Conservation (phyloP, 192 early-diverging fungal genomes). For the Backusella liffmaniae region DNA sequence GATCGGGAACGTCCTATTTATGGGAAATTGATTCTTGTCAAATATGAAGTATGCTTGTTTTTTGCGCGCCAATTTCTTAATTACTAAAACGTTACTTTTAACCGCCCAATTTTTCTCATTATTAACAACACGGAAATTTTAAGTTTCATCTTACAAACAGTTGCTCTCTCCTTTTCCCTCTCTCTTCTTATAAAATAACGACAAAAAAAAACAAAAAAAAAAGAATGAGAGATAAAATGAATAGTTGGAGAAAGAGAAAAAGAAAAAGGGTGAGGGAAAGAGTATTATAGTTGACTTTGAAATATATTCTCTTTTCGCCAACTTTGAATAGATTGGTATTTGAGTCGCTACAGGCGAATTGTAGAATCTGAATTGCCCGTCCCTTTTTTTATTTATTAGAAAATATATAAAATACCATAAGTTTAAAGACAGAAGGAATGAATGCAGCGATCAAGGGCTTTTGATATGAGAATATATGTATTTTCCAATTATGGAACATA, state of each 20-base stretch:
- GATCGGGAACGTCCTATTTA: conserved; percentile 4
- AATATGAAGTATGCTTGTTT: conserved; percentile 3
- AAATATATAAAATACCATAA: background rate
- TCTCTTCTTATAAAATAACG: background rate
- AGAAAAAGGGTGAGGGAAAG: background rate
- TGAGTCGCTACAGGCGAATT: background rate
- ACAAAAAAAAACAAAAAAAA: background rate
- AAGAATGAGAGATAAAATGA: background rate
- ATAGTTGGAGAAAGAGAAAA: background rate
- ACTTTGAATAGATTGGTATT: background rate
- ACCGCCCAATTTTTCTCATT: background rate
- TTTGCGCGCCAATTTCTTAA: conserved; percentile 1
- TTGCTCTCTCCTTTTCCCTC: background rate
- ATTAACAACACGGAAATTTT: background rate
- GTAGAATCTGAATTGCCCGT: background rate
- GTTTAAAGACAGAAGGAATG: too few relatives aligned
- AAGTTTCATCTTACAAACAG: background rate
- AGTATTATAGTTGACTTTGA: background rate
- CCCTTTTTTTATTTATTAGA: background rate
- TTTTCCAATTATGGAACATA: background rate
- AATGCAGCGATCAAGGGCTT: background rate
- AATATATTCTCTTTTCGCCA: background rate
- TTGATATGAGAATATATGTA: conserved; percentile 1
- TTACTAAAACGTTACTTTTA: background rate
- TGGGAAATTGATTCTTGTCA: background rate